phyloP scores from a whole-genome alignment of 208 protist species.

The Crithidia brevicula region DNA sequence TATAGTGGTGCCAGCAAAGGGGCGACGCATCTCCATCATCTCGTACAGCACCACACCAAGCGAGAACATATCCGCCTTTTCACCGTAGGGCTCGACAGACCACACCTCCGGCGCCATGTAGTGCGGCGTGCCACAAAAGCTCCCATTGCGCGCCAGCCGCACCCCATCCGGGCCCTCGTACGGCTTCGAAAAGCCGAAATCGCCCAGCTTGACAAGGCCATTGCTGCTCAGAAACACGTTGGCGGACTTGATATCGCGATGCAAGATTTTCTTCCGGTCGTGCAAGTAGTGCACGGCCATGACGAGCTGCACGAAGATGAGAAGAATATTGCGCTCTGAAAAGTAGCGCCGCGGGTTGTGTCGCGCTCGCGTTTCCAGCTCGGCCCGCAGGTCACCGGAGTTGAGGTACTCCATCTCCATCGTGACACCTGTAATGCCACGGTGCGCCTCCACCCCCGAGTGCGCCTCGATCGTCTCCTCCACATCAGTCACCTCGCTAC shows the following conservation, averaged over 20 bases:
- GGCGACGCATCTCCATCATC: slow-evolving; percentile 69
- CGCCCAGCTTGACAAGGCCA: slow-evolving; percentile 78
- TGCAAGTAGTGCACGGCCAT: slow-evolving; percentile 73
- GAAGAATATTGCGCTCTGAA: slow-evolving; percentile 54
- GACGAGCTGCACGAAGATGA: slow-evolving; percentile 73
- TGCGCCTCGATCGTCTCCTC: slow-evolving; percentile 45
- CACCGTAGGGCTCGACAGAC: slow-evolving; percentile 84
- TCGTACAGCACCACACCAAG: slow-evolving; percentile 87
- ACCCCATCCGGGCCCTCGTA: slow-evolving; percentile 39
- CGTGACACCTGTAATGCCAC: slow-evolving; percentile 28
- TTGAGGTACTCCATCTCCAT: slow-evolving; percentile 82
- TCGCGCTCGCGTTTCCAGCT: slow-evolving; percentile 54
- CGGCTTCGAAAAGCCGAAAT: slow-evolving; percentile 79
- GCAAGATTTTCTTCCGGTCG: slow-evolving; percentile 65
- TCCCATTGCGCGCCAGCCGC: slow-evolving; percentile 35
- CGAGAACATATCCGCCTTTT: slow-evolving; percentile 92
- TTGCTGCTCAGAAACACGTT: slow-evolving; percentile 79
- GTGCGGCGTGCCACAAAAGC: slow-evolving; percentile 81
- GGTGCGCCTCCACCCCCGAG: not conserved
- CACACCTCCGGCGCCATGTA: slow-evolving; percentile 93
- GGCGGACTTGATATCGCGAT: slow-evolving; percentile 83
- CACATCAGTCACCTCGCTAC: slow-evolving; percentile 41
- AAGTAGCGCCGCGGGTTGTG: slow-evolving; percentile 41
- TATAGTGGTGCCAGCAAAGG: slow-evolving; percentile 61
- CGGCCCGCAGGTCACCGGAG: slow-evolving; percentile 73